phyloP scores from a whole-genome alignment of 1,284 basidiomycete species.

The Ceratobasidium sp. region DNA sequence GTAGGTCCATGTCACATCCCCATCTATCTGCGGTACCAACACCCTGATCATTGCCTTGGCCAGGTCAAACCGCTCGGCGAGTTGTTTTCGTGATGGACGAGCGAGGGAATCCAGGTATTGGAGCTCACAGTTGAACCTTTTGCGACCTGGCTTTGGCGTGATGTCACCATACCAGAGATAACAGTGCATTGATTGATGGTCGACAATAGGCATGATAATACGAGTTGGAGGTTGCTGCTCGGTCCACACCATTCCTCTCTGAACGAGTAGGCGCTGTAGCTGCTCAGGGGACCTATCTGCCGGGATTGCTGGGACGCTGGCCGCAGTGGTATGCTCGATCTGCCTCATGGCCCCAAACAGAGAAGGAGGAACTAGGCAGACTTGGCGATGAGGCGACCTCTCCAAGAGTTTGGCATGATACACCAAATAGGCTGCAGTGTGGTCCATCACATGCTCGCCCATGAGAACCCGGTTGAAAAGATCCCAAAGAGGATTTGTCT shows the following conservation, averaged over 20 bases:
- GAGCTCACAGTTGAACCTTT: background rate
- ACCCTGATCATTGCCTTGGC: background rate
- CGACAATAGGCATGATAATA: background rate
- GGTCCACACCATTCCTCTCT: background rate
- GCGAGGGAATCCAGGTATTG: background rate
- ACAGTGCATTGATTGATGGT: background rate
- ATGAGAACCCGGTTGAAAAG: background rate
- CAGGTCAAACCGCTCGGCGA: background rate
- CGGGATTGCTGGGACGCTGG: background rate
- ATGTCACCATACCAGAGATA: slow-evolving; percentile 1
- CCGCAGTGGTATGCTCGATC: background rate
- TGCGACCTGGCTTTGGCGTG: background rate
- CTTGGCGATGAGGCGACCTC: background rate
- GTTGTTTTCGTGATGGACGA: background rate
- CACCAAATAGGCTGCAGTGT: background rate
- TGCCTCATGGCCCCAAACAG: background rate
- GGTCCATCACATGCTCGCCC: slow-evolving; percentile 3
- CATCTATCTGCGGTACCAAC: background rate
- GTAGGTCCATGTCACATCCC: background rate
- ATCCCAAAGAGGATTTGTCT: background rate
- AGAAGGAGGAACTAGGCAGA: slow-evolving; percentile 2
- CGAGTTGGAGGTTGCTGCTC: background rate
- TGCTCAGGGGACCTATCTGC: background rate
- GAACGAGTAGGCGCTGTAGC: background rate
- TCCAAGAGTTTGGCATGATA: background rate